These are phyloP conservation scores for Paecilomyces niveus DNA, from an alignment of 2,329 filamentous ascomycete genomes.

Conservation along the genomic window DNA sequence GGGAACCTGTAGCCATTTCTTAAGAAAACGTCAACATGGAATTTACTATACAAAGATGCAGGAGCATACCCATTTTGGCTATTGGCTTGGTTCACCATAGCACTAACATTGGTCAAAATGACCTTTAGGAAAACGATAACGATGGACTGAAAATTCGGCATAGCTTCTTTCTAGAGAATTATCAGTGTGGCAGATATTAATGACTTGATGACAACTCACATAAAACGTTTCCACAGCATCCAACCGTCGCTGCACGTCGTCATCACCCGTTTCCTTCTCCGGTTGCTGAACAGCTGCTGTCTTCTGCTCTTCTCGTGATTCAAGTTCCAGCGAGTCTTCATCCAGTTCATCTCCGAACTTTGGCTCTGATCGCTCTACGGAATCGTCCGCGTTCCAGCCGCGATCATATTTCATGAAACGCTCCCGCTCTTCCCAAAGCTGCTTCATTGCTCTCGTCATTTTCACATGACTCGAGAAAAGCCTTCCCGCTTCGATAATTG, in stretches of 20 bases:
- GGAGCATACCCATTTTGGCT: conserved; percentile 38
- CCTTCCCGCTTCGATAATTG: conserved; percentile 89
- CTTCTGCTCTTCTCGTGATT: conserved; percentile 12
- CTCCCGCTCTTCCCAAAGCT: conserved; percentile 92
- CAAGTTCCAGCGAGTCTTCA: conserved; percentile 16
- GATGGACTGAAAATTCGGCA: conserved; percentile 85
- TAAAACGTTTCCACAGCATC: conserved; percentile 77
- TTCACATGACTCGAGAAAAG: conserved; percentile 84
- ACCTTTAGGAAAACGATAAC: conserved; percentile 89
- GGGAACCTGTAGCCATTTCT: conserved; percentile 18
- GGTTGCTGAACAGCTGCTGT: conserved; percentile 7
- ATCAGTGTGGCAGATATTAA: neutral
- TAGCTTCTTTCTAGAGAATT: conserved; percentile 54
- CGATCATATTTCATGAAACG: conserved; percentile 86
- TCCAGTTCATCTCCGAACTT: conserved; percentile 38
- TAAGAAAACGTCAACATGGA: neutral
- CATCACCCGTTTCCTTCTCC: conserved; percentile 26
- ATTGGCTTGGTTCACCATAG: conserved; percentile 59
- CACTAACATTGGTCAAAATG: conserved; percentile 78
- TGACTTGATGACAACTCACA: conserved; percentile 48
- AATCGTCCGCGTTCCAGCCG: conserved; percentile 63
- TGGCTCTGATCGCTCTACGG: conserved; percentile 21
- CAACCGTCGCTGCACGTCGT: conserved; percentile 49
- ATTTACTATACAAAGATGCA: neutral
- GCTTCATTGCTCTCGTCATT: conserved; percentile 83